phyloP scores from a whole-genome alignment of 306 rosid genomes.

The Purshia tridentata region DNA sequence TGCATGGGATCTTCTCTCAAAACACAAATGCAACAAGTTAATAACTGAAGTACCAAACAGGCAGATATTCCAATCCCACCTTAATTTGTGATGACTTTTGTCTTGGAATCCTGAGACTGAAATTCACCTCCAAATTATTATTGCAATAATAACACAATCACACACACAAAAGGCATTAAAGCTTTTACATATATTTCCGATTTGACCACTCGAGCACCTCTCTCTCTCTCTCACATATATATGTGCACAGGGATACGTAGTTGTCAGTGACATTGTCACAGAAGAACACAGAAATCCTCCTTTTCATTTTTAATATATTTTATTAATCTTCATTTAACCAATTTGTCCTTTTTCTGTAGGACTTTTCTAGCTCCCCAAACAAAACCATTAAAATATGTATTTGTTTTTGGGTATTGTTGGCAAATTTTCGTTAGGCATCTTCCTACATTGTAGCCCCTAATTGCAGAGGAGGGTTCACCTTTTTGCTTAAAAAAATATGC shows the following conservation, averaged over 20 bases:
- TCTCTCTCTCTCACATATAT: slow-evolving; percentile 35
- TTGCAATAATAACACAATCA: slow-evolving; percentile 41
- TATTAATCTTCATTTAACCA: slow-evolving; percentile 27
- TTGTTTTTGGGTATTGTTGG: neutral
- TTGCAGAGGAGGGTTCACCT: neutral
- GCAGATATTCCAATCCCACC: neutral
- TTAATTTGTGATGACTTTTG: neutral
- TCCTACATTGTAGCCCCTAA: slow-evolving; percentile 9
- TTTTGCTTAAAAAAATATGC: neutral
- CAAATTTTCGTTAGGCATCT: slow-evolving; percentile 11
- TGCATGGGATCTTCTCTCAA: neutral
- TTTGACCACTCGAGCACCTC: slow-evolving; percentile 59
- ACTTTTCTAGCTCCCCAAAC: neutral
- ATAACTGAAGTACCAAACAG: neutral
- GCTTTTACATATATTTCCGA: slow-evolving; percentile 28
- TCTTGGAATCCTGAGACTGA: neutral
- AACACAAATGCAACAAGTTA: neutral
- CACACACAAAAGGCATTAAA: slow-evolving; percentile 24
- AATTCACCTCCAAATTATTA: slow-evolving; percentile 24
- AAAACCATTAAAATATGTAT: neutral
- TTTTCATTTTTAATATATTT: slow-evolving; percentile 24
- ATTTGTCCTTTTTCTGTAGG: slow-evolving; percentile 22
- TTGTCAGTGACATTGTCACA: slow-evolving; percentile 51
- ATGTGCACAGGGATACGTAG: slow-evolving; percentile 28
- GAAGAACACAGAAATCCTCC: slow-evolving; percentile 44